Conservation (phyloP, 1,284 basidiomycete genomes). For the Athelia sp. region DNA sequence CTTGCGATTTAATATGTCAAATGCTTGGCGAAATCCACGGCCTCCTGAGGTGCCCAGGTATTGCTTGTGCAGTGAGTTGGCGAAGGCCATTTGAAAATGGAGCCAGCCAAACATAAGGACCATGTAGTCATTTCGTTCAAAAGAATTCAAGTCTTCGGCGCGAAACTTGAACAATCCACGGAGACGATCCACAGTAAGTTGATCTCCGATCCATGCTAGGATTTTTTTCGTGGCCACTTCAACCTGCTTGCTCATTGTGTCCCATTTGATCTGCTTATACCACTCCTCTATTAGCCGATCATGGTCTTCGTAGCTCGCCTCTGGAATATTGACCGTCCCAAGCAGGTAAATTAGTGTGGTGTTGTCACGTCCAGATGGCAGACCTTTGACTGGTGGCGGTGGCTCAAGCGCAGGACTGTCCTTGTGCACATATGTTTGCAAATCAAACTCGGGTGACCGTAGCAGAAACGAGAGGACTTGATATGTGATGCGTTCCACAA, state of each 20-base stretch:
- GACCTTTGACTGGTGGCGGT: conserved; percentile 19
- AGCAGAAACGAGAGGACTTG: conserved; percentile 19
- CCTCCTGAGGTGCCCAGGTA: conserved; percentile 20
- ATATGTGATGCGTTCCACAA: conserved; percentile 13
- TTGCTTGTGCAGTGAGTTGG: conserved; percentile 15
- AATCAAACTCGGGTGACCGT: conserved; percentile 19
- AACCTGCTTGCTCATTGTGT: conserved; percentile 11
- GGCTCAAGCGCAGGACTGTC: conserved; percentile 13
- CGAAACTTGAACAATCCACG: conserved; percentile 16
- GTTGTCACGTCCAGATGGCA: conserved; percentile 22
- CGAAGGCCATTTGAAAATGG: conserved; percentile 28
- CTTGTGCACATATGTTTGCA: conserved; percentile 14
- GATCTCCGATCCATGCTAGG: conserved; percentile 26
- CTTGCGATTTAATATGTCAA: conserved; percentile 10
- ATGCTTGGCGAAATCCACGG: conserved; percentile 10
- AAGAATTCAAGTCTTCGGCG: conserved; percentile 26
- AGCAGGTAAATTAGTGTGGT: conserved; percentile 24
- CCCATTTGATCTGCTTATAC: conserved; percentile 18
- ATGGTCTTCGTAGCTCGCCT: conserved; percentile 34
- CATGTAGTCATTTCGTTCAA: conserved; percentile 26
- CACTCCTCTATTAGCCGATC: conserved; percentile 18
- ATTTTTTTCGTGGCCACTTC: conserved; percentile 12
- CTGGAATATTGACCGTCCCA: conserved; percentile 24
- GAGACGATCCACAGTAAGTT: conserved; percentile 23
- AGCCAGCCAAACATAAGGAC: conserved; percentile 28